These are phyloP conservation scores for Candida dajiaensis DNA, from an alignment of 805 yeast species.

Conservation along the genomic window DNA sequence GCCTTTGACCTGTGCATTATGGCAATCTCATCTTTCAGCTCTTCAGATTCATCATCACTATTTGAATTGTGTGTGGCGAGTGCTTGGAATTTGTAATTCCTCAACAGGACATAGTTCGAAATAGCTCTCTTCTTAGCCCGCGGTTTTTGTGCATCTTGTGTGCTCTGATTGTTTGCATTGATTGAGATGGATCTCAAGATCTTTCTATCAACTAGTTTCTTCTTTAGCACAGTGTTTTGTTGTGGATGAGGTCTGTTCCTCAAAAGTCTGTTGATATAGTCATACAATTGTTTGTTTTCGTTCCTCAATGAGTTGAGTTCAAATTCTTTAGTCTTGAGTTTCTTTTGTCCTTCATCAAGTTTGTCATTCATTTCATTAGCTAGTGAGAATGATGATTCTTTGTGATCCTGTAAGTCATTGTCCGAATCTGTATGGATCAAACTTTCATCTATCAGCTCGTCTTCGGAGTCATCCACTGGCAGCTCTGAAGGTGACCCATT, in stretches of 20 bases:
- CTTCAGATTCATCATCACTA: conserved; percentile 8
- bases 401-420: conserved; percentile 1
- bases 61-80: not conserved
- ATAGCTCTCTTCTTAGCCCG: conserved; percentile 6
- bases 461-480: not conserved
- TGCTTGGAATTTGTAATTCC: conserved; percentile 7
- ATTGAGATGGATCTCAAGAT: conserved; percentile 20
- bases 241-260: conserved; percentile 12
- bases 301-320: conserved; percentile 19
- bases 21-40: not conserved
- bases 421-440: conserved; percentile 4
- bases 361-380: conserved; percentile 8
- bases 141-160: not conserved
- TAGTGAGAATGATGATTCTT: conserved; percentile 1
- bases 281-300: conserved; percentile 21
- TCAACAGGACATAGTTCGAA: conserved; percentile 13
- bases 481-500: not conserved
- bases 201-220: conserved; percentile 20
- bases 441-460: conserved; percentile 1
- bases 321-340: conserved; percentile 10
- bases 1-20: not conserved
- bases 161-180: not conserved
- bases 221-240: conserved; percentile 21
- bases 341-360: conserved; percentile 10
- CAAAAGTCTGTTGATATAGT: conserved; percentile 20